These are phyloP conservation scores for Hepatocystis sp. DNA, from an alignment of 169 alveolate genomes.

Conservation along the genomic window DNA sequence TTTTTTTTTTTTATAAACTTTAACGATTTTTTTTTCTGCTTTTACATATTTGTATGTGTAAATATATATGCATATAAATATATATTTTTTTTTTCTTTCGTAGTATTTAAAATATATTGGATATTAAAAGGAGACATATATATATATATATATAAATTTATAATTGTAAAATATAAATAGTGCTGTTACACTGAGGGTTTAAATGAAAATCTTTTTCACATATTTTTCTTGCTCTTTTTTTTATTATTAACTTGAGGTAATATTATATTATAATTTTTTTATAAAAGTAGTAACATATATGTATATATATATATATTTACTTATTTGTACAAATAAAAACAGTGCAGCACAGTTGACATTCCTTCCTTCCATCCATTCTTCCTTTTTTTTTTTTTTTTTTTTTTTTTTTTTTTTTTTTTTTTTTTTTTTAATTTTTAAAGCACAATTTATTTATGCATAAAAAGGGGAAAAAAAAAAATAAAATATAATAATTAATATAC, in stretches of 20 bases:
- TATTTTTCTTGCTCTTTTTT: no score
- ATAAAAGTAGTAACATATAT: no score
- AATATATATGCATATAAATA: not conserved
- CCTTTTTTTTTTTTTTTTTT: no score
- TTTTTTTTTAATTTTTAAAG: conserved; percentile 1
- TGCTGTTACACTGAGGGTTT: not conserved
- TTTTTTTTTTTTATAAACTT: no score
- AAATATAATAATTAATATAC: not conserved
- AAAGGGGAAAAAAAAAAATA: not conserved
- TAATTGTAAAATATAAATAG: not conserved
- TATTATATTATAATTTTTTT: not conserved
- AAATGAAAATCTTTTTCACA: no score
- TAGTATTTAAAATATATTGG: conserved; percentile 70
- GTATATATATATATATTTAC: no score
- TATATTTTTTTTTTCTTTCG: conserved; percentile 10
- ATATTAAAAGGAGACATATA: conserved; percentile 6
- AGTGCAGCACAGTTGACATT: not conserved
- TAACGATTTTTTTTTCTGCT: no score
- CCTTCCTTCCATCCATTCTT: conserved; percentile 1
- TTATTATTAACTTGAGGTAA: not conserved
- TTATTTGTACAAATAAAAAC: not conserved
- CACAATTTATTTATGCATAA: not conserved
- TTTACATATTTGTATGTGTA: not conserved
- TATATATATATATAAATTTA: no score
- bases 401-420: not conserved